phyloP scores from a whole-genome alignment of 2,329 filamentous ascomycete genomes.

The Pseudogymnoascus sp. region DNA sequence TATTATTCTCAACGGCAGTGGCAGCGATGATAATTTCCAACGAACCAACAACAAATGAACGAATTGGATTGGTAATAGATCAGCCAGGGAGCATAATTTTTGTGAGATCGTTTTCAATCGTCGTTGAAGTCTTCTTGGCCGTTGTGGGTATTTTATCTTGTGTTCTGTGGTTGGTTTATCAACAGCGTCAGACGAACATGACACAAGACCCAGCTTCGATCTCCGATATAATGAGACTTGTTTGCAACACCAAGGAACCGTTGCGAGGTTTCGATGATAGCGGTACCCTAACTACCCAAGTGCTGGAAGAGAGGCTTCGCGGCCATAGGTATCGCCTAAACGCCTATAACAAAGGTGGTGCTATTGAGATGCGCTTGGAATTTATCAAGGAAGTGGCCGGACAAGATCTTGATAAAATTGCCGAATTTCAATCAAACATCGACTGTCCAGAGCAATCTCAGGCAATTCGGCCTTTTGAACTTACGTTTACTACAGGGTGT shows the following conservation, averaged over 20 bases:
- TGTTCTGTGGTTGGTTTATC: conserved; percentile 16
- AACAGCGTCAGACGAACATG: conserved; percentile 18
- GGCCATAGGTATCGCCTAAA: not conserved
- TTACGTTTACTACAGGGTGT: conserved; percentile 12
- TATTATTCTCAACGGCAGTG: conserved; percentile 32
- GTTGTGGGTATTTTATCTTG: conserved; percentile 17
- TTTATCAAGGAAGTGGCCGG: not conserved
- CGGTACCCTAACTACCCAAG: not conserved
- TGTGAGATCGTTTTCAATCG: conserved; percentile 20
- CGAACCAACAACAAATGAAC: not conserved
- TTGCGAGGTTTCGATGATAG: conserved; percentile 4
- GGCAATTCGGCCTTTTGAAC: conserved; percentile 15
- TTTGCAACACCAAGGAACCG: conserved; percentile 10
- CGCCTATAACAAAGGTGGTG: not conserved
- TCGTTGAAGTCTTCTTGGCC: conserved; percentile 21
- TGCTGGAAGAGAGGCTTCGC: not conserved
- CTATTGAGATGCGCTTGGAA: not conserved
- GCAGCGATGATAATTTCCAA: conserved; percentile 10
- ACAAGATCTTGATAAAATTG: not conserved
- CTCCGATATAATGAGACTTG: conserved; percentile 20
- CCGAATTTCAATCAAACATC: not conserved
- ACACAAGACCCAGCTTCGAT: conserved; percentile 23
- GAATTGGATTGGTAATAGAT: conserved; percentile 8
- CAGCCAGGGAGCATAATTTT: conserved; percentile 16
- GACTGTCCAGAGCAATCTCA: not conserved